These are phyloP conservation scores for Aspergillus asperescens DNA, from an alignment of 495 filamentous ascomycete species.

Conservation along the genomic window DNA sequence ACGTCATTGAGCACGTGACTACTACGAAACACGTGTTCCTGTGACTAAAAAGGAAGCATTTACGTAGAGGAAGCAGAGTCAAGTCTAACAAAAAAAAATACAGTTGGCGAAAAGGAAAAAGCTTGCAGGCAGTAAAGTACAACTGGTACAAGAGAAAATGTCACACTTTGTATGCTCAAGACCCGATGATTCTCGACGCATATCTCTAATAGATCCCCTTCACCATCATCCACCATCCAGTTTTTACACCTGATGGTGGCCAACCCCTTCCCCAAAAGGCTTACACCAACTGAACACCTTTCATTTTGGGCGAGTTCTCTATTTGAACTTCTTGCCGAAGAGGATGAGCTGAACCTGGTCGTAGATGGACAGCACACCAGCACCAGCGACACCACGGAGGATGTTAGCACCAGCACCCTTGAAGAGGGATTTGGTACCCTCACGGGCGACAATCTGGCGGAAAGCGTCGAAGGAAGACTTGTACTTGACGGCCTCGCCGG, in stretches of 20 bases:
- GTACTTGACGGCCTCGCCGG: constrained; percentile 97
- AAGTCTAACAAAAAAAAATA: constrained; percentile 14
- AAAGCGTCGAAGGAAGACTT: constrained; percentile 87
- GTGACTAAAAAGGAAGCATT: neutral
- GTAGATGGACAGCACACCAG: constrained; percentile 99
- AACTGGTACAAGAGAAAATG: constrained; percentile 46
- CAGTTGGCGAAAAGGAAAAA: constrained; percentile 39
- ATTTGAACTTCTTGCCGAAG: constrained; percentile 97
- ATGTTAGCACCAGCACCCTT: constrained; percentile 99
- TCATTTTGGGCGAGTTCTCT: constrained; percentile 27
- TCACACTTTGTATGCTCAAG: constrained; percentile 46
- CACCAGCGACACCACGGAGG: constrained; percentile 99
- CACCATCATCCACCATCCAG: constrained; percentile 24
- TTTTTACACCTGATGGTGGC: constrained; percentile 21
- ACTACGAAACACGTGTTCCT: neutral
- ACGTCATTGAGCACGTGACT: constrained; percentile 14
- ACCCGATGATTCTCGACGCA: constrained; percentile 42
- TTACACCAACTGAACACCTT: constrained; percentile 16
- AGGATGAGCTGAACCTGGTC: constrained; percentile 97
- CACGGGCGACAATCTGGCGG: constrained; percentile 91
- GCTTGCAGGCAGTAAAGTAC: constrained; percentile 56
- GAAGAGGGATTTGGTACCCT: constrained; percentile 97
- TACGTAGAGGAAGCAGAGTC: neutral
- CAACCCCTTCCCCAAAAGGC: constrained; percentile 34
- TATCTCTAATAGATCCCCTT: constrained; percentile 47